Conservation (phyloP, 169 alveolate genomes). For the Eimeria acervulina region DNA sequence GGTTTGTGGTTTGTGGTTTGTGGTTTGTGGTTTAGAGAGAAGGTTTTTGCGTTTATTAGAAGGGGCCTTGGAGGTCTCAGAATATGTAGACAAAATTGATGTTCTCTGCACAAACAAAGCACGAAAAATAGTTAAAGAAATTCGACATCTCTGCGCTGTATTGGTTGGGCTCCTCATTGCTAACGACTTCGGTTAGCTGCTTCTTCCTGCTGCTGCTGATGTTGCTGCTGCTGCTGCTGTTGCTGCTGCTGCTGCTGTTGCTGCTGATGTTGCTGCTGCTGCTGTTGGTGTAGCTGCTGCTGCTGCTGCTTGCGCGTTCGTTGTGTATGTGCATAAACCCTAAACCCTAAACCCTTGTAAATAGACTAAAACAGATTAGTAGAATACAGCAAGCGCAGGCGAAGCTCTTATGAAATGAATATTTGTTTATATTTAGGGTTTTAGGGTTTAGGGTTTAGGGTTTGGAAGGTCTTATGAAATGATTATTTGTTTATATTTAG, state of each 20-base stretch:
- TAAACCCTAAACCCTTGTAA: no score
- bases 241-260: background rate
- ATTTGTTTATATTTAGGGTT: no score
- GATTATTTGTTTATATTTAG: no score
- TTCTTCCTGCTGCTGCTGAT: background rate
- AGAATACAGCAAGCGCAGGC: no score
- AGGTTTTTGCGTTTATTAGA: slow-evolving; percentile 92
- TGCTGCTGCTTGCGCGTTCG: no score
- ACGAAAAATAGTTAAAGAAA: slow-evolving; percentile 90
- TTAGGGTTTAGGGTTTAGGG: no score
- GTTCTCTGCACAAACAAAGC: slow-evolving; percentile 88
- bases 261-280: slow-evolving; percentile 17
- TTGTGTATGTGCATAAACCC: background rate
- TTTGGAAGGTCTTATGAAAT: no score
- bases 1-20: background rate
- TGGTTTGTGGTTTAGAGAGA: slow-evolving; percentile 65
- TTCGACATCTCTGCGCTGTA: slow-evolving; percentile 93
- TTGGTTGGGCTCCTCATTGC: slow-evolving; percentile 95
- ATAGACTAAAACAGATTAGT: no score
- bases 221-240: background rate
- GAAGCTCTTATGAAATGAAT: no score
- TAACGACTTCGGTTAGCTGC: slow-evolving; percentile 89
- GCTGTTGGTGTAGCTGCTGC: background rate
- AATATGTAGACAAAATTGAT: slow-evolving; percentile 94
- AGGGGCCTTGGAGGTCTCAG: slow-evolving; percentile 93